Conservation (phyloP, 306 rosid species). For the Rosa persica region DNA sequence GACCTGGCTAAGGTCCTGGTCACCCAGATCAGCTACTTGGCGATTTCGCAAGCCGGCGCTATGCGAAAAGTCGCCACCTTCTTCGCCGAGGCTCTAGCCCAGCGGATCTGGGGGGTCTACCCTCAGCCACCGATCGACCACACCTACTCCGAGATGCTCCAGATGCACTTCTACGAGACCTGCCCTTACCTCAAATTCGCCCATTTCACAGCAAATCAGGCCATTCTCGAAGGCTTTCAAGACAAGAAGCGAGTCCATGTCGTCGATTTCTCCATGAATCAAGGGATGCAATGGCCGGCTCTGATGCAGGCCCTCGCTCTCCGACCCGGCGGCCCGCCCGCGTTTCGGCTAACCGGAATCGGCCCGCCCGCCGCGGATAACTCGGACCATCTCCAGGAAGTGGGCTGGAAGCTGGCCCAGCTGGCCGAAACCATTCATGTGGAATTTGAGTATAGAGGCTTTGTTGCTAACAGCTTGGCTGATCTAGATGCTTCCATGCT, state of each 20-base stretch:
- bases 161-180: slow-evolving; percentile 87
- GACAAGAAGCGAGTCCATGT: slow-evolving; percentile 79
- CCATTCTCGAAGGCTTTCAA: slow-evolving; percentile 82
- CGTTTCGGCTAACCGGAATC: slow-evolving; percentile 79
- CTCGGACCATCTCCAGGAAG: slow-evolving; percentile 82
- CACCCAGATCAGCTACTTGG: slow-evolving; percentile 70
- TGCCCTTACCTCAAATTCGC: slow-evolving; percentile 92
- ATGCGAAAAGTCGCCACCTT: slow-evolving; percentile 88
- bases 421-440: slow-evolving; percentile 71
- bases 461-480: slow-evolving; percentile 75
- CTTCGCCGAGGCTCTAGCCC: slow-evolving; percentile 82
- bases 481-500: slow-evolving; percentile 93
- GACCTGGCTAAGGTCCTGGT: slow-evolving; percentile 64
- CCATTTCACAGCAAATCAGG: slow-evolving; percentile 89
- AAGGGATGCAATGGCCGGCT: slow-evolving; percentile 99
- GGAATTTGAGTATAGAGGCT: slow-evolving; percentile 77
- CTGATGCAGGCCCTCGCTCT: slow-evolving; percentile 85
- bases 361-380: slow-evolving; percentile 86
- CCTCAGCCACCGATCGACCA: slow-evolving; percentile 53
- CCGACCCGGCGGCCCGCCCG: slow-evolving; percentile 82
- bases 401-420: slow-evolving; percentile 92
- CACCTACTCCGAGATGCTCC: slow-evolving; percentile 57
- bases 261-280: slow-evolving; percentile 84
- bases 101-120: slow-evolving; percentile 57
- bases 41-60: slow-evolving; percentile 79